Percentiles rank a stretch among this genome's conserved stretches.
Conservation (phyloP, 768 basidiomycete genomes). For the Cyclocybe aegerita region DNA sequence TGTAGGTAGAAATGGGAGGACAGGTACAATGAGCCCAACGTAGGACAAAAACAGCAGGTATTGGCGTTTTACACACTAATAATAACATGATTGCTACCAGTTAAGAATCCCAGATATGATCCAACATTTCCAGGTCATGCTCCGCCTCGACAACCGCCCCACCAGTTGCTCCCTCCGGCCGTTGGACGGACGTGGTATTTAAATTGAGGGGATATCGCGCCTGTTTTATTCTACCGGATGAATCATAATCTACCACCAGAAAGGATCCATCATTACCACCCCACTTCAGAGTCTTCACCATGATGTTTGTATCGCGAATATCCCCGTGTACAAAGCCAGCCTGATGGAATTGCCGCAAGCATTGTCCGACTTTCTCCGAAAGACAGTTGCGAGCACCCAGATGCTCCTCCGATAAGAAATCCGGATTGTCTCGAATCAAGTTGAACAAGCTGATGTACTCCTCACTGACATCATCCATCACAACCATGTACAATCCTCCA, state of each 20-base stretch:
- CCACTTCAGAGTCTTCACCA: slow-evolving; percentile 18
- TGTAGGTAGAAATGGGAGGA: too few relatives aligned
- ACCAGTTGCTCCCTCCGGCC: slow-evolving; percentile 20
- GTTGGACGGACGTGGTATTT: slow-evolving; percentile 11
- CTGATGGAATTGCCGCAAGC: slow-evolving; percentile 18
- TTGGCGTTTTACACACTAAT: too few relatives aligned
- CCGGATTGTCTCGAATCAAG: slow-evolving; percentile 3
- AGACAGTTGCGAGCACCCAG: slow-evolving; percentile 1
- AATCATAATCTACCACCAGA: slow-evolving; percentile 26
- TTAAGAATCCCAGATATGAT: slow-evolving; percentile 12
- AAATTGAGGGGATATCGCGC: too few relatives aligned
- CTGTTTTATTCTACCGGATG: too few relatives aligned
- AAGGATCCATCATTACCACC: slow-evolving; percentile 2
- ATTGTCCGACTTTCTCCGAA: slow-evolving; percentile 1
- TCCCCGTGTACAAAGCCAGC: slow-evolving; percentile 30
- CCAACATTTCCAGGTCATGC: slow-evolving; percentile 26
- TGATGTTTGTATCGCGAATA: slow-evolving; percentile 25
- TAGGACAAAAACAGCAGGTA: too few relatives aligned
- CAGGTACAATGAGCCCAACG: too few relatives aligned
- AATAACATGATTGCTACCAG: too few relatives aligned
- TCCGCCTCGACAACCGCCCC: slow-evolving; percentile 15
- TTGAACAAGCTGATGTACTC: slow-evolving; percentile 12
- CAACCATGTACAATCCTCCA: slow-evolving; percentile 31
- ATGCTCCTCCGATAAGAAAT: slow-evolving; percentile 4
- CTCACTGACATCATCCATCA: slow-evolving; percentile 28